phyloP scores from a whole-genome alignment of 2,329 filamentous ascomycete species.

The Penicillium sp. region DNA sequence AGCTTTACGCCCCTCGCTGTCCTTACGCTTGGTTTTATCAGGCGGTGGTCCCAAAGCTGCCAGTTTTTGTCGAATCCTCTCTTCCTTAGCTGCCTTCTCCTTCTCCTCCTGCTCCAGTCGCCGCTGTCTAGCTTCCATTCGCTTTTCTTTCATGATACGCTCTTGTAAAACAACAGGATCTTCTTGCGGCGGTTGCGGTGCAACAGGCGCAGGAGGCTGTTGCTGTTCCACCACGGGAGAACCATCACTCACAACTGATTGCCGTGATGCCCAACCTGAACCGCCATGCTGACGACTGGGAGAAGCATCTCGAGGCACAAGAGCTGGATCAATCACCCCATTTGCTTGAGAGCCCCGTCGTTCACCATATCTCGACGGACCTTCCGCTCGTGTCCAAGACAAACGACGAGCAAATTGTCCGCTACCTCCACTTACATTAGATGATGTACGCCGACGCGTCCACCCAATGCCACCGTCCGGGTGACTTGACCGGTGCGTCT shows the following conservation, averaged over 20 bases:
- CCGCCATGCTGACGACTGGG: conserved; percentile 24
- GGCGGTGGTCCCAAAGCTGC: conserved; percentile 48
- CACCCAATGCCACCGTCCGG: conserved; percentile 56
- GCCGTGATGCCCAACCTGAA: conserved; percentile 29
- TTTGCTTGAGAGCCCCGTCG: conserved; percentile 38
- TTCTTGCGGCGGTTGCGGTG: conserved; percentile 28
- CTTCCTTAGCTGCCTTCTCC: conserved; percentile 53
- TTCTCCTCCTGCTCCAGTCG: conserved; percentile 50
- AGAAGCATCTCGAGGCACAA: conserved; percentile 25
- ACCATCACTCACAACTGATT: conserved; percentile 25
- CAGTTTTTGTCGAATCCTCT: conserved; percentile 53
- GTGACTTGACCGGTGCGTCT: conserved; percentile 65
- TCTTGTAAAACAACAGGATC: conserved; percentile 51
- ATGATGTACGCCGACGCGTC: conserved; percentile 74
- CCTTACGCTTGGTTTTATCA: conserved; percentile 30
- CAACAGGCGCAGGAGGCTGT: conserved; percentile 8
- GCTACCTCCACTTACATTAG: conserved; percentile 83
- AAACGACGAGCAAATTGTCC: conserved; percentile 61
- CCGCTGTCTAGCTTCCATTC: conserved; percentile 51
- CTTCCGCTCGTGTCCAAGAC: conserved; percentile 49
- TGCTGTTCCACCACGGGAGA: conserved; percentile 21
- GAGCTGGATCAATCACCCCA: conserved; percentile 31
- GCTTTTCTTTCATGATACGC: conserved; percentile 56
- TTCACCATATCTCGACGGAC: conserved; percentile 37
- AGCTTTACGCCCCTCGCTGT: conserved; percentile 26